Evolutionary conservation across 2,329 filamentous ascomycete species (phyloP).

Genomic region (Penicillium carneum): DNA sequence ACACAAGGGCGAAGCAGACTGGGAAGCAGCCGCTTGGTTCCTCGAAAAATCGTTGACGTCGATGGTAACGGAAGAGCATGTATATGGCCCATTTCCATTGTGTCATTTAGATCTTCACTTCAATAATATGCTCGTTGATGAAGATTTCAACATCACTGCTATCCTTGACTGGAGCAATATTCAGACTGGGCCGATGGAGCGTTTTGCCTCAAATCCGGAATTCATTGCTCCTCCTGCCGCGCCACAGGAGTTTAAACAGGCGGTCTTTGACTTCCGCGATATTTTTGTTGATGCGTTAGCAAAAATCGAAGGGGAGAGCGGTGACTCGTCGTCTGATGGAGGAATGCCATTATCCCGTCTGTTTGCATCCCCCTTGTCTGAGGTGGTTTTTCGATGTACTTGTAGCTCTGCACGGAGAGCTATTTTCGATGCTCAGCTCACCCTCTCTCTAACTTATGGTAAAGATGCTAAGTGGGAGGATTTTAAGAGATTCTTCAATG

Average conservation of each 20-base stretch:
- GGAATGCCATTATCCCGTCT: not conserved
- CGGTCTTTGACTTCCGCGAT: not conserved
- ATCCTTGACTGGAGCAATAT: not conserved
- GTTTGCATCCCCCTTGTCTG: not conserved
- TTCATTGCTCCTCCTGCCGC: constrained; percentile 1
- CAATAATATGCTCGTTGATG: constrained; percentile 4
- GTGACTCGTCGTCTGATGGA: not conserved
- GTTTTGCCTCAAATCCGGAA: not conserved
- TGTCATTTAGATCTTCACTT: not conserved
- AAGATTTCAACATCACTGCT: not conserved
- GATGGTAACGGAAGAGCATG: not conserved
- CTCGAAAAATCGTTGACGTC: not conserved
- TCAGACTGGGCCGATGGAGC: not conserved
- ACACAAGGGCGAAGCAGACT: not conserved
- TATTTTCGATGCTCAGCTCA: not conserved
- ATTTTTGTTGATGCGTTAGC: not conserved
- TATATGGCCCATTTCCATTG: not conserved
- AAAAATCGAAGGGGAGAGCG: not conserved
- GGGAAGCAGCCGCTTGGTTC: not conserved
- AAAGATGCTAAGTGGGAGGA: not conserved
- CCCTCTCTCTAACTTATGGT: not conserved
- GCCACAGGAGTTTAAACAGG: not conserved
- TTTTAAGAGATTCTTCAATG: not conserved
- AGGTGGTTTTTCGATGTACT: not conserved
- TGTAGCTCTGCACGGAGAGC: not conserved